Percentiles rank a stretch among this genome's conserved stretches.
Conservation (phyloP, 331 rosid species). For the Spiraea crenata region DNA sequence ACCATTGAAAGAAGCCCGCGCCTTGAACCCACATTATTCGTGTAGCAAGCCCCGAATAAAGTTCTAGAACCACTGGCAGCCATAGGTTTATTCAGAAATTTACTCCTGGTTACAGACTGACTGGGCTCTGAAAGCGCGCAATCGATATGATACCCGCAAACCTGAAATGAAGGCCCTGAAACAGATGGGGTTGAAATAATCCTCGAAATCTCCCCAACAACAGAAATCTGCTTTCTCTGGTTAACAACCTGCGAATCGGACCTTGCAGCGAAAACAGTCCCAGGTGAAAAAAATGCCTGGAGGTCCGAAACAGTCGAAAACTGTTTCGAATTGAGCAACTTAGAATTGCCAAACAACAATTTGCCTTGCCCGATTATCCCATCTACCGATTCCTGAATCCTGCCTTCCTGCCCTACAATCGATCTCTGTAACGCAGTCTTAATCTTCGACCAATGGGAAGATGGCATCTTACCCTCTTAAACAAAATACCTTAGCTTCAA, state of each 20-base stretch:
- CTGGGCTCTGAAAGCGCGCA: constrained; percentile 37
- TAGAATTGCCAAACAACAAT: constrained; percentile 49
- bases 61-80: constrained; percentile 52
- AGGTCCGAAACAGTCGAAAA: constrained; percentile 41
- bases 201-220: constrained; percentile 67
- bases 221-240: constrained; percentile 50
- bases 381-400: constrained; percentile 44
- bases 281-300: constrained; percentile 33
- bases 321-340: constrained; percentile 42
- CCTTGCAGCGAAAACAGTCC: constrained; percentile 45
- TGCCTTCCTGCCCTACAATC: constrained; percentile 52
- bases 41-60: constrained; percentile 40
- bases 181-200: constrained; percentile 68
- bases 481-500: constrained; percentile 30
- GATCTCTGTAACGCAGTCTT: constrained; percentile 49
- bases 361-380: constrained; percentile 62
- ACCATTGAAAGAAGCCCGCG: constrained; percentile 20
- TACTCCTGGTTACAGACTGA: constrained; percentile 32
- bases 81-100: constrained; percentile 50
- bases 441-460: constrained; percentile 52
- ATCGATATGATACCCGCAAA: constrained; percentile 66
- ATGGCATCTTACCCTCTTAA: constrained; percentile 76
- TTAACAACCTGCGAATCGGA: constrained; percentile 40
- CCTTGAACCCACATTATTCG: constrained; percentile 33
- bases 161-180: constrained; percentile 66